Conservation (phyloP, 1,284 basidiomycete genomes). For the Irpex sp. region DNA sequence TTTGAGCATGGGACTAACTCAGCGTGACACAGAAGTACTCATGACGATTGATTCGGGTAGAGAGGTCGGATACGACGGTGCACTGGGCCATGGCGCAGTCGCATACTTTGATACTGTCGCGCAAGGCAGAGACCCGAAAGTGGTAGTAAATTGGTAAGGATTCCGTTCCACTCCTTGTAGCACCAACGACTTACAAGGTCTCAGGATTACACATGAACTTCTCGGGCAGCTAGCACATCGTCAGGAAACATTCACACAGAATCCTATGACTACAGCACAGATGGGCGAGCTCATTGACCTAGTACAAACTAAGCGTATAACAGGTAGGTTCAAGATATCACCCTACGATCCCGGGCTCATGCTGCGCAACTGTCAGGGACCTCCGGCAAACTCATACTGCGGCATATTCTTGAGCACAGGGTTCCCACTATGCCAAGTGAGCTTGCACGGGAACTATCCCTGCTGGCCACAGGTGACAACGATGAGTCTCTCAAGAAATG, state of each 20-base stretch:
- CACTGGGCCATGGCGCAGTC: constrained; percentile 49
- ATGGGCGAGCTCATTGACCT: constrained; percentile 80
- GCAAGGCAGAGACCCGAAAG: constrained; percentile 56
- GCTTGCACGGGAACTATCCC: constrained; percentile 47
- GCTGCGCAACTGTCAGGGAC: constrained; percentile 43
- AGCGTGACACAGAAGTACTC: constrained; percentile 72
- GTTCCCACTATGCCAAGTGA: constrained; percentile 34
- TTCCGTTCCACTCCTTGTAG: not conserved
- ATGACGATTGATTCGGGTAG: constrained; percentile 66
- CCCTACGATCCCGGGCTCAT: not conserved
- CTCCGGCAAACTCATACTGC: constrained; percentile 67
- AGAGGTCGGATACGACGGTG: constrained; percentile 62
- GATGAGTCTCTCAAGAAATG: constrained; percentile 42
- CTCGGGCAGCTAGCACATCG: constrained; percentile 71
- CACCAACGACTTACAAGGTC: not conserved
- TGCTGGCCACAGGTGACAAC: constrained; percentile 35
- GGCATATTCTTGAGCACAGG: constrained; percentile 53
- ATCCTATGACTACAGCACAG: constrained; percentile 56
- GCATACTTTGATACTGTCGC: constrained; percentile 75
- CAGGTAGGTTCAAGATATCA: constrained; percentile 41
- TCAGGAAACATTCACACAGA: constrained; percentile 58
- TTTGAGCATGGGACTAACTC: constrained; percentile 45
- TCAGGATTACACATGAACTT: constrained; percentile 85
- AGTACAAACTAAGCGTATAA: constrained; percentile 65
- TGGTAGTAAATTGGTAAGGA: constrained; percentile 82